Base-by-base conservation (phyloP, 1,139 yeast genomes). In the Geotrichum reessii region DNA sequence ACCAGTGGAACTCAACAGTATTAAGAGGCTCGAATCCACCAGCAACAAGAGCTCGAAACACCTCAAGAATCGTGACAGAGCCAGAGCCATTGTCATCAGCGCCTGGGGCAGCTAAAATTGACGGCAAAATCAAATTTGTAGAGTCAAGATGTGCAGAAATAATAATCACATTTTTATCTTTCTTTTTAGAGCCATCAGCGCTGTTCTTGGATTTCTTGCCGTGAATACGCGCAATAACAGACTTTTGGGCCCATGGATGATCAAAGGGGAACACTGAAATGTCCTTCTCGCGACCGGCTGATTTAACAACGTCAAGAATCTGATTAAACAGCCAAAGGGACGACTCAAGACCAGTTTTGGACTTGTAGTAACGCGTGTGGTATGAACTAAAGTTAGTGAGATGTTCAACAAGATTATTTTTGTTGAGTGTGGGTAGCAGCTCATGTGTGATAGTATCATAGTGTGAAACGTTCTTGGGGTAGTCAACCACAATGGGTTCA, bases 61-160 rank as follows among this genome's bases (percentile, higher is more conserved):
- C 84, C 71, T 91, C 96, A 60, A 90, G 74, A 49, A 81, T 81
- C 4, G 96, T 87, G 8, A 87, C 85, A 3, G 92, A 85, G 8
- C 98, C 98, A 3, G 93, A 84, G 1, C 96, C 96, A 71, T 92
- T 90, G 68, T 92, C 99, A 71, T 93, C 99, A 3, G 97, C 97
- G 5, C 98, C 99, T 1, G 98, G 98, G 0, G 97, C 92, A 52
- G 83, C 79, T 65, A 87, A 69, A 24, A 84, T 62, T 54, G 77
- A 78, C 21, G 96, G 96, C 61, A 88, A 78, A 54, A 88, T 65
- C 61, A 90, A 76, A 69, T 90, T 91, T 63, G 84, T 80, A 1
- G 96, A 87, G 70, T 92, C 99, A 69, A 87, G 90, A 74, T 93
- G 98, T 27, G 96, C 88, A 0, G 97, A 97, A 37, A 92, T 81